Evolutionary conservation across 148 eudicot species (phyloP), one percentile per base, ranked within the genome.

Genomic region (Nyssa sinensis): DNA sequence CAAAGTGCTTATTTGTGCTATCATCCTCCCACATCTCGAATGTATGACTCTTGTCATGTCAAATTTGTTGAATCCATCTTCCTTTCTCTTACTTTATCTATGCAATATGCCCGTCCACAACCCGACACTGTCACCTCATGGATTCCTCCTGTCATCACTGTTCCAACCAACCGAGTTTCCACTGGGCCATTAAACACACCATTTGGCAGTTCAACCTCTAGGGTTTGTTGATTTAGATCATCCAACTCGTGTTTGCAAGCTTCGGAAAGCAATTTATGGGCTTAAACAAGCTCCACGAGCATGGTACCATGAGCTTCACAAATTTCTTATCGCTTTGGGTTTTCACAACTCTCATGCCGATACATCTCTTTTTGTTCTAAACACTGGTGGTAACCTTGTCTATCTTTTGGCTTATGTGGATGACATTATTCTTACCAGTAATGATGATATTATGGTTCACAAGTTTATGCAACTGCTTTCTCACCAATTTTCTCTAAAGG

Each of bases 261-360:
- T n/a, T n/a, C n/a, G n/a, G n/a, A n/a, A n/a, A n/a, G n/a, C n/a
- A n/a, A n/a, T n/a, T n/a, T n/a, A n/a, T 59, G 64, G 74, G 1
- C 16, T 55, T 5, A 55, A 71, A 21, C 74, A 71, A 57, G 64
- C 74, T 7, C 74, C 74, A 8, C 23, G 47, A 4, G 64, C 74
- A 37, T 71, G 74, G 74, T 71, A 17, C 34, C 44, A 71, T 16
- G 24, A 19, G n/a, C 27, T 71, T 7, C 14, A 3, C 19, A 4
- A 16, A 2, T 71, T n/a, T 31, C 44, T 71, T 23, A 3, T 71
- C 10, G 3, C 2, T 16, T 31, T 21, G 33, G 74, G 74, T 2
- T n/a, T n/a, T n/a, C n/a, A n/a, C n/a, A n/a, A n/a, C n/a, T n/a
- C n/a, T n/a, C n/a, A n/a, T n/a, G n/a, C n/a, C n/a, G n/a, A n/a